A percentile compares a stretch with the other conserved stretches of the same genome.
Evolutionary conservation across 768 basidiomycete genomes (phyloP).

Genomic region (Clavaria fumosa): DNA sequence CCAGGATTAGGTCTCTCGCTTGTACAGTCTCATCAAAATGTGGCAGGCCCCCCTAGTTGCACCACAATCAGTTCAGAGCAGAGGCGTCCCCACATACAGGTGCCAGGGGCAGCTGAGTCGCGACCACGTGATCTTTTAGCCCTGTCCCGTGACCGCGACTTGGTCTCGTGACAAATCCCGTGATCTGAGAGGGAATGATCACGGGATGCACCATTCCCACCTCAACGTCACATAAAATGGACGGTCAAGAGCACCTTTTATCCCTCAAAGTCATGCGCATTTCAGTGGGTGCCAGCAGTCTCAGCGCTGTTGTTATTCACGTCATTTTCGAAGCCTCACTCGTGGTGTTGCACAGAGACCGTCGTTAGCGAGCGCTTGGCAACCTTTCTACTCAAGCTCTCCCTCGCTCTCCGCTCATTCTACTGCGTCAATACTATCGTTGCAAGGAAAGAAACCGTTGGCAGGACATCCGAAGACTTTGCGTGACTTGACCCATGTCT

Average conservation of each 20-base stretch:
- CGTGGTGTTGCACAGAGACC: conserved; percentile 37
- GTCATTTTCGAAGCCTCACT: conserved; percentile 2
- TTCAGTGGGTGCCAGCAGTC: conserved; percentile 60
- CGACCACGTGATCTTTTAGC: too few relatives aligned
- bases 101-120: too few relatives aligned
- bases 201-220: background rate
- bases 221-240: conserved; percentile 12
- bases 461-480: conserved; percentile 71
- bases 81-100: too few relatives aligned
- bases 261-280: conserved; percentile 81
- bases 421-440: conserved; percentile 58
- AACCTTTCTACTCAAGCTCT: conserved; percentile 76
- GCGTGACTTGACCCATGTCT: conserved; percentile 63
- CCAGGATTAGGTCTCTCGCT: too few relatives aligned
- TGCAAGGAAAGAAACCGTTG: conserved; percentile 58
- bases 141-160: too few relatives aligned
- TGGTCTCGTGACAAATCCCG: too few relatives aligned
- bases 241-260: conserved; percentile 48
- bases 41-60: too few relatives aligned
- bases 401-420: conserved; percentile 70
- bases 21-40: too few relatives aligned
- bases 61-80: too few relatives aligned
- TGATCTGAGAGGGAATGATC: too few relatives aligned
- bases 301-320: conserved; percentile 6
- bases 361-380: conserved; percentile 60